A percentile compares a stretch with the other conserved stretches of the same genome.
phyloP scores from a whole-genome alignment of 2,329 filamentous ascomycete genomes.

The Neurospora crassa region DNA sequence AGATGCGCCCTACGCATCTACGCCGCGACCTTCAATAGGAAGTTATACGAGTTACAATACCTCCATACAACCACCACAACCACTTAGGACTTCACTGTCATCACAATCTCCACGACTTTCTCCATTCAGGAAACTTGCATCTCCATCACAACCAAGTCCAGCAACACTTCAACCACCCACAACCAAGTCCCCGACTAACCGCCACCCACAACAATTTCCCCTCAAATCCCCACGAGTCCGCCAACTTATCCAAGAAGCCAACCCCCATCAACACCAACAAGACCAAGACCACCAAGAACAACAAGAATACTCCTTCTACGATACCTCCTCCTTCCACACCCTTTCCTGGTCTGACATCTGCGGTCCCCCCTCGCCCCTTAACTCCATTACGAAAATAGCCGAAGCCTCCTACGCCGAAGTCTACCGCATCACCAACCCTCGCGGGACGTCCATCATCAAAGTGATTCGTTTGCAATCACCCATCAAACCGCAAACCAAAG shows the following conservation, averaged over 20 bases:
- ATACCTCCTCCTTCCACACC: constrained; percentile 13
- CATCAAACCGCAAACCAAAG: constrained; percentile 47
- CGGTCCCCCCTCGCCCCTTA: constrained; percentile 28
- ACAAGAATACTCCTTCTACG: constrained; percentile 1
- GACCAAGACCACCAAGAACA: constrained; percentile 9
- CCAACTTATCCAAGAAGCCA: background rate
- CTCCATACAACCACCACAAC: background rate
- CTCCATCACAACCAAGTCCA: background rate
- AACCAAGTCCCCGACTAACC: background rate
- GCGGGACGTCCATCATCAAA: constrained; percentile 56
- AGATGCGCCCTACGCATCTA: background rate
- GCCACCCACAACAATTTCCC: background rate
- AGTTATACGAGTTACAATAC: background rate
- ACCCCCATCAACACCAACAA: constrained; percentile 4
- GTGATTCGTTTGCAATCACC: constrained; percentile 50
- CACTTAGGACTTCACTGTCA: background rate
- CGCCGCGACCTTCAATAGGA: background rate
- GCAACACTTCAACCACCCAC: background rate
- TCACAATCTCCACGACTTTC: background rate
- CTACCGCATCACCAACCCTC: constrained; percentile 49
- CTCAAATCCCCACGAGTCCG: background rate
- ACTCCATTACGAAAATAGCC: constrained; percentile 52
- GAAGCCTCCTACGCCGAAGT: constrained; percentile 60
- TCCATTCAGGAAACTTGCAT: background rate
- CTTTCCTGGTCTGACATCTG: constrained; percentile 51